Conservation (phyloP, 148 eudicot species). For the Diospyros lotus region DNA sequence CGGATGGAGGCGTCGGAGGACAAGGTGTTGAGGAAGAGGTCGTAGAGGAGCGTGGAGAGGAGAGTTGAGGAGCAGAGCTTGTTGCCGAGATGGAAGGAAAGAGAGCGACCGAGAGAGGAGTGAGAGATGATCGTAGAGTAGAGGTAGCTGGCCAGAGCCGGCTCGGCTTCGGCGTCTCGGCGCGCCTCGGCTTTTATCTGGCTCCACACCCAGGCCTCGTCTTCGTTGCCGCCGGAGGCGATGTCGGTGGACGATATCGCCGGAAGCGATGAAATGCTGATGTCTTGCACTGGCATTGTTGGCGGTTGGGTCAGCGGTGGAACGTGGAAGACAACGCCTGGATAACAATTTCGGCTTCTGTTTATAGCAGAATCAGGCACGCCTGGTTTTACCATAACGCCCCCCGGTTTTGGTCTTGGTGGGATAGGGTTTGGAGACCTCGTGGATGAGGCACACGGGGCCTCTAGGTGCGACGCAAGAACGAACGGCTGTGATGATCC, state of each 20-base stretch:
- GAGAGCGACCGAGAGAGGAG: slow-evolving; percentile 62
- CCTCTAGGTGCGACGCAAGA: too few relatives aligned
- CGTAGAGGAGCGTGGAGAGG: slow-evolving; percentile 72
- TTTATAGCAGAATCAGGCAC: too few relatives aligned
- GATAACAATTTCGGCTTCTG: too few relatives aligned
- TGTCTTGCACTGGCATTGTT: slow-evolving; percentile 22
- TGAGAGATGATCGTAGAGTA: slow-evolving; percentile 80
- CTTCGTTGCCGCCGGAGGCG: slow-evolving; percentile 22
- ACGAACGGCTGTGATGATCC: too few relatives aligned
- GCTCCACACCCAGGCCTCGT: slow-evolving; percentile 59
- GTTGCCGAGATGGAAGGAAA: slow-evolving; percentile 78
- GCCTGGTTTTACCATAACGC: too few relatives aligned
- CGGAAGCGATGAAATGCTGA: not conserved
- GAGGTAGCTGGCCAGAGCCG: slow-evolving; percentile 74
- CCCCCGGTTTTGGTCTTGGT: too few relatives aligned
- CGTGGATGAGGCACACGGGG: too few relatives aligned
- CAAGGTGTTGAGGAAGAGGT: slow-evolving; percentile 65
- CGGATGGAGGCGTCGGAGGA: slow-evolving; percentile 45
- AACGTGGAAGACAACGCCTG: too few relatives aligned
- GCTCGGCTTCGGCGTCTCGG: slow-evolving; percentile 75
- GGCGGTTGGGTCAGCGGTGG: not conserved
- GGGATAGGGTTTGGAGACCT: too few relatives aligned
- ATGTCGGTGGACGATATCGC: not conserved
- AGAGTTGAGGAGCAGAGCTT: slow-evolving; percentile 84
- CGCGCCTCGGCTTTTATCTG: slow-evolving; percentile 83